A percentile compares a stretch with the other conserved stretches of the same genome.
Evolutionary conservation across 2,329 filamentous ascomycete species (phyloP).

Genomic region (Aulographum hederae): DNA sequence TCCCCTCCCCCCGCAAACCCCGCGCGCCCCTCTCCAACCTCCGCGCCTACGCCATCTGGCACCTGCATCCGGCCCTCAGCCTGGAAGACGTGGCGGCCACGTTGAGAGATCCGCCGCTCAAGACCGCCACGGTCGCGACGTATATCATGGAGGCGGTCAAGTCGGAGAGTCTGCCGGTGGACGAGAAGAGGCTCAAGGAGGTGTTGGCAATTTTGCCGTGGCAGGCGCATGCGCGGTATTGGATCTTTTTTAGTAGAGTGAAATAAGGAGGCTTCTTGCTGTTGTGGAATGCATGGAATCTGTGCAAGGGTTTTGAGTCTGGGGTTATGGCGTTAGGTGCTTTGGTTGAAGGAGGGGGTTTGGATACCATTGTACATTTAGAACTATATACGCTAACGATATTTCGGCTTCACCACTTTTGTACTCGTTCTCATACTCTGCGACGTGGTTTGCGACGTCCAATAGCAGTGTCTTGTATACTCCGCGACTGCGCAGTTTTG

Average conservation of each 20-base stretch:
- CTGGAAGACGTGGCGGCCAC: slow-evolving; percentile 33
- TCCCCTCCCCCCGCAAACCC: slow-evolving; percentile 3
- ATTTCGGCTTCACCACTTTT: too few species aligned
- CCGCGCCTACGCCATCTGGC: slow-evolving; percentile 48
- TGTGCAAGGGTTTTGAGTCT: too few species aligned
- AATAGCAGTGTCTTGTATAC: too few species aligned
- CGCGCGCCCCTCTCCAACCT: slow-evolving; percentile 17
- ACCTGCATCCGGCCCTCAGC: slow-evolving; percentile 28
- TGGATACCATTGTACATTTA: too few species aligned
- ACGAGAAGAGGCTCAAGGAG: background rate
- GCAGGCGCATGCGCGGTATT: background rate
- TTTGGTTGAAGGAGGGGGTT: too few species aligned
- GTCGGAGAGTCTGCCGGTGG: background rate
- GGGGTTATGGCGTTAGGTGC: too few species aligned
- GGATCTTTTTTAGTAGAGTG: background rate
- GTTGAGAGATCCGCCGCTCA: slow-evolving; percentile 42
- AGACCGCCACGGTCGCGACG: slow-evolving; percentile 32
- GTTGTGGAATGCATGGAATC: too few species aligned
- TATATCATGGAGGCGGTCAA: slow-evolving; percentile 34
- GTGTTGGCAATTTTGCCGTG: background rate
- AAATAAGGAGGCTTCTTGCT: too few species aligned
- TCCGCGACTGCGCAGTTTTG: too few species aligned
- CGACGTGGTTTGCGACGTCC: too few species aligned
- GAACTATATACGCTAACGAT: too few species aligned
- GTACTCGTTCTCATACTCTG: too few species aligned